Evolutionary conservation across 1,139 yeast genomes (phyloP).

Genomic region (Yamadazyma mexicana): DNA sequence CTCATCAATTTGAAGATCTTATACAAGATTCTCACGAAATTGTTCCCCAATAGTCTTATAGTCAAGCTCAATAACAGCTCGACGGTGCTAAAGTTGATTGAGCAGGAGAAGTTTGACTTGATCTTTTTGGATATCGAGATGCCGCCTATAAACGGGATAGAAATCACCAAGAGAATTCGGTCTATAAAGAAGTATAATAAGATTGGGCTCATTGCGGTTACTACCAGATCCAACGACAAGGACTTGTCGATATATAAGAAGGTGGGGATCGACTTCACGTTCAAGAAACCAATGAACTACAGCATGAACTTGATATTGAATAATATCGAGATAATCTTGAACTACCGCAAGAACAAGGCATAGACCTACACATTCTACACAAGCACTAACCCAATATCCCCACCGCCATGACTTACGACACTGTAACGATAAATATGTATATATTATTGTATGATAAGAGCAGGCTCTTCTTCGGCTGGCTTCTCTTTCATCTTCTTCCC

Average conservation of each 20-base stretch:
- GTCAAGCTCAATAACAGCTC: conserved; percentile 33
- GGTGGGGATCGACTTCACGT: conserved; percentile 43
- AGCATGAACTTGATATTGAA: conserved; percentile 16
- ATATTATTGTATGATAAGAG: too few species aligned
- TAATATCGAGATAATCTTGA: conserved; percentile 18
- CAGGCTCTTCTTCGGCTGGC: too few species aligned
- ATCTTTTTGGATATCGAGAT: conserved; percentile 49
- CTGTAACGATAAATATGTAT: too few species aligned
- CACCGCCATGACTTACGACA: too few species aligned
- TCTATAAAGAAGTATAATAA: conserved; percentile 16
- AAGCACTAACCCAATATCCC: too few species aligned
- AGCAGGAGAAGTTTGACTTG: conserved; percentile 27
- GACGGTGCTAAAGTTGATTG: conserved; percentile 24
- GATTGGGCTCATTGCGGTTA: conserved; percentile 44
- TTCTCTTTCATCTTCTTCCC: too few species aligned
- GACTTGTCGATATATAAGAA: conserved; percentile 32
- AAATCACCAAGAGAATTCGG: conserved; percentile 34
- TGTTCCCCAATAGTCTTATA: conserved; percentile 36
- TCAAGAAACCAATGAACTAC: conserved; percentile 41
- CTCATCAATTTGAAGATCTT: conserved; percentile 41
- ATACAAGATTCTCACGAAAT: conserved; percentile 29
- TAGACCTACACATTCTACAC: too few species aligned
- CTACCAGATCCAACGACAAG: conserved; percentile 29
- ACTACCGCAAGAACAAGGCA: conserved; percentile 14
- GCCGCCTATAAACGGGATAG: conserved; percentile 47